Evolutionary conservation across 352 stramenopile genomes (phyloP), one percentile per base, ranked within the genome.

Genomic region (Phytophthora meadii): DNA sequence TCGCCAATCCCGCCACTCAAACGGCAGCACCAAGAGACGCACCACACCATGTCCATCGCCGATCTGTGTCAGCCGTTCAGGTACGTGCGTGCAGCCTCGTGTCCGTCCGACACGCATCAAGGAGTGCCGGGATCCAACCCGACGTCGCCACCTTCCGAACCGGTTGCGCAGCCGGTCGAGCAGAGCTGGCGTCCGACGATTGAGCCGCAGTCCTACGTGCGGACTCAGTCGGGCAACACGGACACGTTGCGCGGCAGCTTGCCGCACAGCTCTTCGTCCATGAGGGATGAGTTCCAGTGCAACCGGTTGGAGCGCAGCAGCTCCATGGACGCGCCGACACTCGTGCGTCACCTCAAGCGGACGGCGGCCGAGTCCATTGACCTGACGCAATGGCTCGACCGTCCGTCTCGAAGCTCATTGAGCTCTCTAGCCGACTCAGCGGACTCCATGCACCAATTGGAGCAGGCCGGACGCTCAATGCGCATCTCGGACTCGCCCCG

Each of bases 1-100:
- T 73, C 71, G 25, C 74, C 50, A 27, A 83, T 76, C 50, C 79
- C 60, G 47, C 73, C 58, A 53, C 72, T 74, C 46, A 74, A 76
- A 44, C 70, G 81, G 19, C 64, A 65, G 22, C 65, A 68, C 46
- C 58, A 65, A 17, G 69, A 71, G 50, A 49, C 61, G 27, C 68
- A 61, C 50, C 69, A 69, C 47, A 9, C 44, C 55, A 78, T 75
- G 65, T 74, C 65, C 30, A 76, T 84, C 30, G 74, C 81, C 5
- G 78, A 88, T 17, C 74, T 90, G 19, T 80, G 81, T 42, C 74
- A 79, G 45, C 84, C 84, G 1, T 82, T 88, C 49, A 65, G 57
- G 34, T 93, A 93, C 74, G 67, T 89, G 53, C 81, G 84, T 15
- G 79, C 84, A 22, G 66, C 81, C 14, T 93, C 84, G 24, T 93